Conservation (phyloP, 2,329 filamentous ascomycete species). For the Pseudocercospora fijiensis region DNA sequence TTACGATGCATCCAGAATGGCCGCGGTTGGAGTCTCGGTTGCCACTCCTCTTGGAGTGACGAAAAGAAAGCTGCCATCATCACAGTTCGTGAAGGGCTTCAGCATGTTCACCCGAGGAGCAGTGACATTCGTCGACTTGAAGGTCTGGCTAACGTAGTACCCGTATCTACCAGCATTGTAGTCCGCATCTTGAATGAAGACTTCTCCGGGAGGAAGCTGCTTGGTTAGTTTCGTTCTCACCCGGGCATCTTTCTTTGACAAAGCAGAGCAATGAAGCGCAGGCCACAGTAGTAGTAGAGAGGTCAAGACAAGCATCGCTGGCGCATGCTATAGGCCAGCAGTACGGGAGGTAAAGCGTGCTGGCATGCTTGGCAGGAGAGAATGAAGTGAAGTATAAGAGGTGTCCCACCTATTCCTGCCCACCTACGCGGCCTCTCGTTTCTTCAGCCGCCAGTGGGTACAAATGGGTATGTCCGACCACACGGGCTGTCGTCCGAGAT, state of each 20-base stretch:
- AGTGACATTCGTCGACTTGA: constrained; percentile 35
- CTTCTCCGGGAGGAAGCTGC: constrained; percentile 17
- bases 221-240: constrained; percentile 1
- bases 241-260: too few relatives aligned
- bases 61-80: constrained; percentile 34
- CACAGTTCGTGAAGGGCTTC: constrained; percentile 31
- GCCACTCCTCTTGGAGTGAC: constrained; percentile 29
- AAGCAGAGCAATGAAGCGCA: neutral
- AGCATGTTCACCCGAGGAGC: constrained; percentile 36
- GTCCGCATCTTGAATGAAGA: constrained; percentile 21
- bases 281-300: neutral
- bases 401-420: neutral
- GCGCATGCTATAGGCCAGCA: neutral
- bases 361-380: neutral
- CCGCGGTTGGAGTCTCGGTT: constrained; percentile 17
- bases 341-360: constrained; percentile 1
- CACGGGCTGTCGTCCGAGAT: constrained; percentile 1
- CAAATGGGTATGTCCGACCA: neutral
- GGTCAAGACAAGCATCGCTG: constrained; percentile 4
- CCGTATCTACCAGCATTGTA: constrained; percentile 42
- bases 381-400: constrained; percentile 1
- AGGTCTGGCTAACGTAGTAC: constrained; percentile 37
- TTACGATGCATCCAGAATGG: constrained; percentile 24
- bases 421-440: constrained; percentile 1
- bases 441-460: neutral